Evolutionary conservation across 257 asterid species (phyloP).

Genomic region (Nicotiana paniculata): DNA sequence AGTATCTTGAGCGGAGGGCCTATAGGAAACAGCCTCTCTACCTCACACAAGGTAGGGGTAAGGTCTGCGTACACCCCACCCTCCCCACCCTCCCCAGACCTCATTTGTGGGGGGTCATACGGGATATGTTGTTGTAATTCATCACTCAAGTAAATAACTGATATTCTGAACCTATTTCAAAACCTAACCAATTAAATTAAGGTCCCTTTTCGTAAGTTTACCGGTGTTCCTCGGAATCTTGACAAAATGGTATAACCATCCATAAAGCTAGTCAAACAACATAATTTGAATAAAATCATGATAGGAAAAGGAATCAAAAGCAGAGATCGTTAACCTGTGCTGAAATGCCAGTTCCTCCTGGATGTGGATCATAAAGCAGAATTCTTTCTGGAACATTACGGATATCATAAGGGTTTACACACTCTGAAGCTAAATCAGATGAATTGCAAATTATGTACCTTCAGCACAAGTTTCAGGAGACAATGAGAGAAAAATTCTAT

Average conservation of each 20-base stretch:
- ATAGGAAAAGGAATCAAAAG: background rate
- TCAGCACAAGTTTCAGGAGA: conserved; percentile 25
- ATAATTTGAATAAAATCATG: background rate
- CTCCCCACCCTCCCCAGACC: no score
- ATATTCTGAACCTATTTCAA: background rate
- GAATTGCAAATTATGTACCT: conserved; percentile 80
- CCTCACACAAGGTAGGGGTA: no score
- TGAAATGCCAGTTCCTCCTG: conserved; percentile 96
- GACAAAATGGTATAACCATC: background rate
- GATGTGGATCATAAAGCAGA: conserved; percentile 90
- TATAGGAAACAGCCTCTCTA: no score
- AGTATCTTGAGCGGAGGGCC: no score
- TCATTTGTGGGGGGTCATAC: no score
- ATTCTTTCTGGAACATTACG: conserved; percentile 81
- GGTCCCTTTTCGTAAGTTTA: background rate
- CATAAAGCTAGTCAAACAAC: background rate
- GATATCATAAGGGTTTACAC: conserved; percentile 74
- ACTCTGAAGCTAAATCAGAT: conserved; percentile 87
- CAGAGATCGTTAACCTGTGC: conserved; percentile 48
- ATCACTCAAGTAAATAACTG: background rate
- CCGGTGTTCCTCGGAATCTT: background rate
- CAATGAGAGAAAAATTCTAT: conserved; percentile 8
- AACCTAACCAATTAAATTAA: background rate
- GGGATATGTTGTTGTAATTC: background rate
- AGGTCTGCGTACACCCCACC: no score